Evolutionary conservation across 768 basidiomycete genomes (phyloP).

Genomic region (Lactarius evosmus): DNA sequence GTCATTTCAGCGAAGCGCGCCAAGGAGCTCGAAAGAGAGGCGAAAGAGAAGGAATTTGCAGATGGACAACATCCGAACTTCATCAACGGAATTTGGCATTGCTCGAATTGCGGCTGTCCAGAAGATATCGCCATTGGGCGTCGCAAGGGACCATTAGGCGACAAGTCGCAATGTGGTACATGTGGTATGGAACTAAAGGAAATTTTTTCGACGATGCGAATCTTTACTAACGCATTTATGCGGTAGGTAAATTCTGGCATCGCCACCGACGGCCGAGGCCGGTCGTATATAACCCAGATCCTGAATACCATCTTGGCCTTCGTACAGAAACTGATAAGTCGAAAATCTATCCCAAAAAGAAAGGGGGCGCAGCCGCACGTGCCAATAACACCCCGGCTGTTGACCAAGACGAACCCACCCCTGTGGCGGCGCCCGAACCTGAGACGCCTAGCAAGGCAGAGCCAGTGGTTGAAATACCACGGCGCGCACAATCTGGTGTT

Average conservation of each 20-base stretch:
- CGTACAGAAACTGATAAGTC: slow-evolving; percentile 55
- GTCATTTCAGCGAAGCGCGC: slow-evolving; percentile 56
- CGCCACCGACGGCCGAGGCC: slow-evolving; percentile 78
- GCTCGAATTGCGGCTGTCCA: slow-evolving; percentile 91
- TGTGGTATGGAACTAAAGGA: slow-evolving; percentile 63
- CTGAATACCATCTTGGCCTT: slow-evolving; percentile 60
- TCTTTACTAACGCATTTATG: slow-evolving; percentile 13
- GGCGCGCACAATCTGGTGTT: slow-evolving; percentile 8
- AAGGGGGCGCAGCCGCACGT: slow-evolving; percentile 51
- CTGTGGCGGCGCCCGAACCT: slow-evolving; percentile 40
- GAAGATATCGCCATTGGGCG: slow-evolving; percentile 81
- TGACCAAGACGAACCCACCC: slow-evolving; percentile 30
- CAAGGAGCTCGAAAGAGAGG: slow-evolving; percentile 76
- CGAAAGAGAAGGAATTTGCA: slow-evolving; percentile 79
- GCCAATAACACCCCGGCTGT: slow-evolving; percentile 40
- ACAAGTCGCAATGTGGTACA: slow-evolving; percentile 87
- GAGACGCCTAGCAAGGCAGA: slow-evolving; percentile 53
- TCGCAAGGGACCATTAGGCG: slow-evolving; percentile 85
- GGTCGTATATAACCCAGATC: slow-evolving; percentile 74
- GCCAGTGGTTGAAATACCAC: slow-evolving; percentile 36
- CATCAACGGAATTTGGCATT: slow-evolving; percentile 89
- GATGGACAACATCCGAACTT: slow-evolving; percentile 80
- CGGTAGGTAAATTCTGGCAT: slow-evolving; percentile 84
- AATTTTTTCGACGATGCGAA: neutral
- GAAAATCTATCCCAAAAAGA: slow-evolving; percentile 55